Percentiles rank a stretch among this genome's conserved stretches.
These are phyloP conservation scores for Glarea lozoyensis DNA, from an alignment of 495 filamentous ascomycete genomes.

Conservation along the genomic window DNA sequence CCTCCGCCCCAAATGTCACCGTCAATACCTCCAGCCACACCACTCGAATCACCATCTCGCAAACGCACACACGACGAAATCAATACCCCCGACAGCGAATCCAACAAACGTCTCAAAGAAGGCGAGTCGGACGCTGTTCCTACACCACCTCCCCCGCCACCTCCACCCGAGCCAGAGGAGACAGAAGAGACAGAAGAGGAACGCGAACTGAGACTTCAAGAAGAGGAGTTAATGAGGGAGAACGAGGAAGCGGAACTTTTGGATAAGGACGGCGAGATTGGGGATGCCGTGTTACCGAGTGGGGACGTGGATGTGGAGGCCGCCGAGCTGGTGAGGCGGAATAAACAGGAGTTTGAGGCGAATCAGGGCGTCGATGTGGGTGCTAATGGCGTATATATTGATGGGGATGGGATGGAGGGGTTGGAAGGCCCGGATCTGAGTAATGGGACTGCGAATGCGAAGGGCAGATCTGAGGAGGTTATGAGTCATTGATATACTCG, in stretches of 20 bases:
- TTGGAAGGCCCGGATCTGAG: too few relatives aligned
- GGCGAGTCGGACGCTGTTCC: constrained; percentile 5
- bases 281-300: too few relatives aligned
- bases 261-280: constrained; percentile 13
- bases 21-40: constrained; percentile 4
- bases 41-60: constrained; percentile 45
- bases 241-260: constrained; percentile 21
- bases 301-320: too few relatives aligned
- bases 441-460: background rate
- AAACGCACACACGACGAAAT: constrained; percentile 43
- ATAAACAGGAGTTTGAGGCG: too few relatives aligned
- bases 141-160: constrained; percentile 20
- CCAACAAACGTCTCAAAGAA: constrained; percentile 39
- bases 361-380: background rate
- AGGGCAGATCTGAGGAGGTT: background rate
- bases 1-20: background rate
- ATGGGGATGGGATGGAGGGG: background rate
- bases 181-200: constrained; percentile 16
- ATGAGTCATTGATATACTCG: background rate
- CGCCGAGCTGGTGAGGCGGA: too few relatives aligned
- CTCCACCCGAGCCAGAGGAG: constrained; percentile 12
- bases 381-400: background rate
- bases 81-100: constrained; percentile 23
- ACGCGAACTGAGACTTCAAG: constrained; percentile 14
- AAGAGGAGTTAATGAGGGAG: constrained; percentile 19